Conservation (phyloP, 1,284 basidiomycete genomes). For the Cystobasidium sp. region DNA sequence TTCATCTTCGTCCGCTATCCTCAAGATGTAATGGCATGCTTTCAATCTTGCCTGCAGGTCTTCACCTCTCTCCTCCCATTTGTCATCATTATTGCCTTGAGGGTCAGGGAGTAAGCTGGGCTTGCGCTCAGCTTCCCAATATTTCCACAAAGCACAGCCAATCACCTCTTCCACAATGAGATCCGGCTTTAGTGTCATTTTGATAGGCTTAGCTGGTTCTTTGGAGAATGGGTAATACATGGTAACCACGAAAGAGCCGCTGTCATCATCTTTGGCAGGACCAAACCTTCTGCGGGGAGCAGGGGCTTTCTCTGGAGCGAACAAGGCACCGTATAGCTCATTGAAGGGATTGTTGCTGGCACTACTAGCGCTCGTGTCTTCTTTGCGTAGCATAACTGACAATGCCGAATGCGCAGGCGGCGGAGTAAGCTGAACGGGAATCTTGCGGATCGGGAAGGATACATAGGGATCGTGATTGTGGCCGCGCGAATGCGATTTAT, state of each 20-base stretch:
- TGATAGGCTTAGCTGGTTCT: conserved; percentile 62
- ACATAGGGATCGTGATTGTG: conserved; percentile 38
- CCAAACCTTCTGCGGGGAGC: conserved; percentile 59
- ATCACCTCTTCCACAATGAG: conserved; percentile 94
- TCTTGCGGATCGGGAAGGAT: conserved; percentile 30
- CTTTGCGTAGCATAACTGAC: conserved; percentile 35
- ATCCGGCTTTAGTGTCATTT: conserved; percentile 75
- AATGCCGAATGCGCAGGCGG: conserved; percentile 33
- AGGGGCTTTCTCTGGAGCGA: conserved; percentile 57
- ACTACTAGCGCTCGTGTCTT: conserved; percentile 6
- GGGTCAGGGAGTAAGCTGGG: conserved; percentile 75
- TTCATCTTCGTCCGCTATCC: conserved; percentile 94
- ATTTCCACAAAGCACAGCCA: conserved; percentile 87
- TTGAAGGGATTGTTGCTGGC: conserved; percentile 69
- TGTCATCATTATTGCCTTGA: conserved; percentile 57
- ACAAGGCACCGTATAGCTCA: conserved; percentile 75
- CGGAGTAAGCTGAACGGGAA: not conserved
- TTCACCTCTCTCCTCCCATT: conserved; percentile 63
- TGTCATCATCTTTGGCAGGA: conserved; percentile 51
- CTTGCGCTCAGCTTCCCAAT: conserved; percentile 83
- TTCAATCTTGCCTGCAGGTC: conserved; percentile 67
- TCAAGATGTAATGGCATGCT: conserved; percentile 88
- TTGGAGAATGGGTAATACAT: conserved; percentile 86
- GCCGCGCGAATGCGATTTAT: conserved; percentile 1
- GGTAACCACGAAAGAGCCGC: conserved; percentile 65